Base-by-base conservation (phyloP, 352 stramenopile species). In the Phytophthora cryptogea region DNA sequence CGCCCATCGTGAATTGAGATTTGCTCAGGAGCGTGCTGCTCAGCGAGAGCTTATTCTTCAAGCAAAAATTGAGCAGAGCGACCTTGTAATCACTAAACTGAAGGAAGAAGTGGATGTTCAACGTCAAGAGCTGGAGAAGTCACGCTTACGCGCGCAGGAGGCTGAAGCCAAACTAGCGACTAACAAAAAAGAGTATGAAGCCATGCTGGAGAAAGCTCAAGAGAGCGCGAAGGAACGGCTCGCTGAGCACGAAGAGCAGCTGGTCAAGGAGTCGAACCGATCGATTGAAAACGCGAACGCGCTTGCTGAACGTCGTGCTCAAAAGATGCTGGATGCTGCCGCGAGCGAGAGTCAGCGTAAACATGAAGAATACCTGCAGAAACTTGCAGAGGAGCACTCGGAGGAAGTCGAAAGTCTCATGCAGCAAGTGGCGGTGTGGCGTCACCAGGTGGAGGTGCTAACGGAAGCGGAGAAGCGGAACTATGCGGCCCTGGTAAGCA, bases 381-480 rank as follows among this genome's bases (percentile, higher is more conserved):
- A 88, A 44, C 59, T 94, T 4, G 85, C 82, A 2, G 85, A 94
- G 45, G 85, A 94, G 36, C 83, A 94, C 47, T 86, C 80, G 6
- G 85, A 94, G 49, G 85, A 94, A 54, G 78, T 92, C 8, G 85
- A 94, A 54, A 88, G 82, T 56, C 54, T 94, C 5, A 85, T 78
- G 64, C 85, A 94, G 51, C 85, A 94, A 62, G 78, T 94, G 36
- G 79, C 78, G 0, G 79, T 94, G 52, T 94, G 85, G 85, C 79
- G 84, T 16, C 85, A 94, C 45, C 85, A 94, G 52, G 85, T 94
- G 8, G 85, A 94, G 61, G 85, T 94, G 35, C 53, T 94, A 3
- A 94, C 85, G 2, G 85, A 94, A 39, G 80, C 83, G 1, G 85
- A 94, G 59, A 88, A 86, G 65, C 82, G 85, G 26, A 90, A 89